These are phyloP conservation scores for Agrostemma githago DNA, from an alignment of 148 eudicot genomes.

Conservation along the genomic window DNA sequence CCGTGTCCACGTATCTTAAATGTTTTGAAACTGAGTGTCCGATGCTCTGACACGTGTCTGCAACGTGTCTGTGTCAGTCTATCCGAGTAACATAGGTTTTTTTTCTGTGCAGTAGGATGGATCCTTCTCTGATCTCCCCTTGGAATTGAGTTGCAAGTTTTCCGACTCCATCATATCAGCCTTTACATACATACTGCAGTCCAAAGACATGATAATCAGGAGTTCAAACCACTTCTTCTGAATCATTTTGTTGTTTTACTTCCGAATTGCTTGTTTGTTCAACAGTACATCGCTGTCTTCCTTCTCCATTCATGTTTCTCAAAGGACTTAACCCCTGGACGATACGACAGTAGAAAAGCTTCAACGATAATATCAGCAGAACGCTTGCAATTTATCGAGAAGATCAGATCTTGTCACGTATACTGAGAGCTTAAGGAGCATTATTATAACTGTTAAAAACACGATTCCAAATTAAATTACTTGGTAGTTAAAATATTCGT, in stretches of 20 bases:
- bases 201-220: conserved; percentile 5
- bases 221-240: conserved; percentile 13
- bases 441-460: too few relatives aligned
- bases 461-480: too few relatives aligned
- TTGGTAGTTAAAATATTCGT: too few relatives aligned
- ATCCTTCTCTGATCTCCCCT: conserved; percentile 18
- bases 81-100: background rate
- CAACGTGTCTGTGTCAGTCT: too few relatives aligned
- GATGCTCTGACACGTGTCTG: too few relatives aligned
- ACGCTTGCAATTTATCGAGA: background rate
- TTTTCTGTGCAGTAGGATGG: conserved; percentile 12
- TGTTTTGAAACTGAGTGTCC: too few relatives aligned
- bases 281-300: conserved; percentile 31
- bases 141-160: conserved; percentile 14
- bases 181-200: conserved; percentile 38
- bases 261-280: conserved; percentile 30
- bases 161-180: conserved; percentile 29
- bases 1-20: too few relatives aligned
- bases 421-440: too few relatives aligned
- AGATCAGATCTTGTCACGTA: too few relatives aligned
- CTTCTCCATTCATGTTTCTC: conserved; percentile 26
- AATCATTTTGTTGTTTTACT: conserved; percentile 20
- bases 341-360: conserved; percentile 1
- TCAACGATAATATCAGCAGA: conserved; percentile 4
- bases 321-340: background rate